These are phyloP conservation scores for Phytopythium montanum DNA, from an alignment of 352 stramenopile species.

Conservation along the genomic window DNA sequence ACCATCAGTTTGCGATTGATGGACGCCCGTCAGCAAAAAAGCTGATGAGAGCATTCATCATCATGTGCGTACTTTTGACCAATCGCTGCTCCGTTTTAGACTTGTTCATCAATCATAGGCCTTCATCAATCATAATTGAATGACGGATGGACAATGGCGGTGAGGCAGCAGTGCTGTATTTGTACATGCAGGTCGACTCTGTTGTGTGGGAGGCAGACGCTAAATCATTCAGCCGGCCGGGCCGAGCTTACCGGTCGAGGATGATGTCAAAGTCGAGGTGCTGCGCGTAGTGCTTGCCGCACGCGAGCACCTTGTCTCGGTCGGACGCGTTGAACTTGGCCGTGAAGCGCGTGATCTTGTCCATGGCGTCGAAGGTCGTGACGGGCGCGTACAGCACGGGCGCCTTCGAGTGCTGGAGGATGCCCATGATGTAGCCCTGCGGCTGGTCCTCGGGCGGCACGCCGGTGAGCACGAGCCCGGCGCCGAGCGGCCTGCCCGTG, in stretches of 20 bases:
- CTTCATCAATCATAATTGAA: too few species aligned
- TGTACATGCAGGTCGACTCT: neutral
- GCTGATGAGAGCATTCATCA: too few species aligned
- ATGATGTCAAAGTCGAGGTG: constrained; percentile 82
- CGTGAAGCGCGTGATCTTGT: constrained; percentile 77
- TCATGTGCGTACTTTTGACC: too few species aligned
- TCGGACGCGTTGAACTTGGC: constrained; percentile 89
- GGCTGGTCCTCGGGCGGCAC: constrained; percentile 69
- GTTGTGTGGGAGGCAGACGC: neutral
- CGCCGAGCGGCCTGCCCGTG: constrained; percentile 65
- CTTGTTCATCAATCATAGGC: too few species aligned
- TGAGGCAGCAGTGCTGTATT: too few species aligned
- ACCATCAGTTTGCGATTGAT: too few species aligned
- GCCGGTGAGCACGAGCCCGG: constrained; percentile 88
- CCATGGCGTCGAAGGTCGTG: constrained; percentile 79
- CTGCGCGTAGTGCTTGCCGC: constrained; percentile 82
- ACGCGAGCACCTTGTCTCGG: constrained; percentile 68
- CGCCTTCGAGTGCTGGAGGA: constrained; percentile 51
- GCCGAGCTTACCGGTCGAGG: constrained; percentile 24
- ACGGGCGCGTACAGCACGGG: constrained; percentile 76
- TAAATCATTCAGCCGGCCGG: too few species aligned
- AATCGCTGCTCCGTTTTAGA: too few species aligned
- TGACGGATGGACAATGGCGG: too few species aligned
- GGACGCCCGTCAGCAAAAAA: too few species aligned
- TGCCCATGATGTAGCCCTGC: constrained; percentile 75